Percentiles rank a stretch among this genome's conserved stretches.
phyloP scores from a whole-genome alignment of 768 basidiomycete genomes.

The Leccinum rimulosum region DNA sequence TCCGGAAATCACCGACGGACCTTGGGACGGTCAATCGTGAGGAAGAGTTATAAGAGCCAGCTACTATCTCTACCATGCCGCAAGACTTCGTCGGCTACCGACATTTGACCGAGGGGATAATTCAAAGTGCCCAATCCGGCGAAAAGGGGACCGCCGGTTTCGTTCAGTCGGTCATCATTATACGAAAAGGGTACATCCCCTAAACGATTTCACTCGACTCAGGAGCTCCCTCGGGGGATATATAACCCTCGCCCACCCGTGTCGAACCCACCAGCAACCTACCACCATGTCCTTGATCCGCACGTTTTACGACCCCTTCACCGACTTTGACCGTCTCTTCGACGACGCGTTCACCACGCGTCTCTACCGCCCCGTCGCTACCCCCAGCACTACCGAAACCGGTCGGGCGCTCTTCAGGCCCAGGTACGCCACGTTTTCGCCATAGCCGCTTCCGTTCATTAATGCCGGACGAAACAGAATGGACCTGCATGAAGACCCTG shows the following conservation, averaged over 20 bases:
- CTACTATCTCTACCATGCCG: too few relatives aligned
- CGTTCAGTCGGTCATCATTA: too few relatives aligned
- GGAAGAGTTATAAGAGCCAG: too few relatives aligned
- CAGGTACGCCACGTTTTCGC: not conserved
- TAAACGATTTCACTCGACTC: too few relatives aligned
- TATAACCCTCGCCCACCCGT: not conserved
- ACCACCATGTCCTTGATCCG: not conserved
- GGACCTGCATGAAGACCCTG: conserved; percentile 51
- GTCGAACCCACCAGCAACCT: not conserved
- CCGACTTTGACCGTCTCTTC: not conserved
- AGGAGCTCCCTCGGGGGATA: too few relatives aligned
- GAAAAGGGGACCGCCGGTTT: too few relatives aligned
- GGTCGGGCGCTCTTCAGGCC: not conserved
- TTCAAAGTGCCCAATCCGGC: too few relatives aligned
- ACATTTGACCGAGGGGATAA: too few relatives aligned
- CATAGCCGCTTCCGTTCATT: not conserved
- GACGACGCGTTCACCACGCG: not conserved
- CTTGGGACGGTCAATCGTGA: too few relatives aligned
- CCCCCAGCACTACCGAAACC: not conserved
- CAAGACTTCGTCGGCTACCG: too few relatives aligned
- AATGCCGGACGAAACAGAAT: conserved; percentile 35
- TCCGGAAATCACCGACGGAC: too few relatives aligned
- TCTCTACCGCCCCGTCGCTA: not conserved
- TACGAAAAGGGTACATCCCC: too few relatives aligned
- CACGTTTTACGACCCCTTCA: not conserved